Base-by-base conservation (phyloP, 2,329 filamentous ascomycete species). In the Emergomyces africanus region DNA sequence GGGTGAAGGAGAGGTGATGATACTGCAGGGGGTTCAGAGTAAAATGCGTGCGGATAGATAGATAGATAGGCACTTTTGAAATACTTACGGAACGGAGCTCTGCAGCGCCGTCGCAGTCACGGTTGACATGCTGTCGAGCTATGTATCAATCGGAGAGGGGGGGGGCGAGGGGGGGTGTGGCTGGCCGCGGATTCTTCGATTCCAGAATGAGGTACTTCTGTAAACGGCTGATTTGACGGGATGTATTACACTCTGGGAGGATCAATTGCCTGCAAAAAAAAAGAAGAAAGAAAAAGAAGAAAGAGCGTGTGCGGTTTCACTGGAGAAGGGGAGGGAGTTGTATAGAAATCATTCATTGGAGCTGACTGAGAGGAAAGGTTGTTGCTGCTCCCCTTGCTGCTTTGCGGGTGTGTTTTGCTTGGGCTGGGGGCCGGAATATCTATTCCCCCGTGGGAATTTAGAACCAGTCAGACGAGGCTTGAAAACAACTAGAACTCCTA, bases 101-200 rank as follows among this genome's bases (percentile, higher is more conserved):
- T 92, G 87, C 55, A 90, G 81, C 64, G 86, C 83, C 46, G 82
- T 82, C 44, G 81, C 76, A n/a, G 89, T 88, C 69, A 94, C 87
- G 23, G 90, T 94, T 60, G 90, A 91, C 90, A 96, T 96, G 37
- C 18, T 54, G 18, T 10, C 28, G 18, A 15, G 20, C 23, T 28
- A 14, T 12, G 20, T 44, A 4, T 23, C 18, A 6, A 3, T n/a
- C 14, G 23, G 48, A n/a, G n/a, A n/a, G n/a, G n/a, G n/a, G n/a
- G n/a, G n/a, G n/a, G n/a, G n/a, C n/a, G n/a, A n/a, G n/a, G n/a
- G n/a, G n/a, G n/a, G n/a, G n/a, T 30, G 30, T 3, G 30, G 28
- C 28, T 50, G 25, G n/a, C 33, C 25, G 0, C 15, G 10, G 6
- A 3, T 50, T 33, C 48, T 50, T 50, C 10, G n/a, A 23, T 39